Percentiles rank a stretch among this genome's conserved stretches.
Conservation (phyloP, 768 basidiomycete species). For the Auriculariales sp. region DNA sequence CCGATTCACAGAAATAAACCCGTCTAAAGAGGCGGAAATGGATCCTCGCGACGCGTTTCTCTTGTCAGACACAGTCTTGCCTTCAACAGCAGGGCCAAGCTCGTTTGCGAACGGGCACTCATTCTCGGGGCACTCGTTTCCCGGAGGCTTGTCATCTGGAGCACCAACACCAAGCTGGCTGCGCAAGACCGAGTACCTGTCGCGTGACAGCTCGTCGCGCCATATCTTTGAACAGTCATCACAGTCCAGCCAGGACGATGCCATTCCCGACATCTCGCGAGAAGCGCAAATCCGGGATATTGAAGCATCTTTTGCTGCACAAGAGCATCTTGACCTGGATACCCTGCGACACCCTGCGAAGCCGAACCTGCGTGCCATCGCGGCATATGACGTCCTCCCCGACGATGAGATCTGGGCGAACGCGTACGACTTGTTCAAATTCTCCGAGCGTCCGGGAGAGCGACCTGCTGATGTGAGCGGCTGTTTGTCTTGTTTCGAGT, state of each 20-base stretch:
- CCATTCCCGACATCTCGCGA: slow-evolving; percentile 53
- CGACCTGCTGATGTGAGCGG: slow-evolving; percentile 44
- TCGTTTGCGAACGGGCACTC: not conserved
- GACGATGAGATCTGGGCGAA: slow-evolving; percentile 83
- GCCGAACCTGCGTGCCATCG: slow-evolving; percentile 55
- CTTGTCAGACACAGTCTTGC: slow-evolving; percentile 34
- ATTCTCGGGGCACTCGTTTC: not conserved
- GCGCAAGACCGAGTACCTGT: slow-evolving; percentile 79
- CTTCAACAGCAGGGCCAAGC: not conserved
- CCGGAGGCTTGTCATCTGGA: slow-evolving; percentile 13
- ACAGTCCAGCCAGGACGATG: slow-evolving; percentile 33
- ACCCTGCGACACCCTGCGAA: slow-evolving; percentile 68
- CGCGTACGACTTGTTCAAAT: slow-evolving; percentile 75
- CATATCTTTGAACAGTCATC: not conserved
- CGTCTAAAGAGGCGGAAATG: slow-evolving; percentile 40
- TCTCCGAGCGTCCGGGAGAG: slow-evolving; percentile 79
- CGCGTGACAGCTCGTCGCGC: not conserved
- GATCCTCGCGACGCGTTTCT: slow-evolving; percentile 69
- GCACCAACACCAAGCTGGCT: slow-evolving; percentile 53
- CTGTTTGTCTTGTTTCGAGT: not conserved
- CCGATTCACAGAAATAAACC: slow-evolving; percentile 39
- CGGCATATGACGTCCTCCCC: slow-evolving; percentile 71
- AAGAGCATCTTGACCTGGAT: slow-evolving; percentile 43
- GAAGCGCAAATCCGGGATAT: slow-evolving; percentile 64
- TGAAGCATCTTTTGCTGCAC: slow-evolving; percentile 58